Percentiles rank a stretch among this genome's conserved stretches.
phyloP scores from a whole-genome alignment of 2,329 filamentous ascomycete species.

The Aspergillus thermomutatus region DNA sequence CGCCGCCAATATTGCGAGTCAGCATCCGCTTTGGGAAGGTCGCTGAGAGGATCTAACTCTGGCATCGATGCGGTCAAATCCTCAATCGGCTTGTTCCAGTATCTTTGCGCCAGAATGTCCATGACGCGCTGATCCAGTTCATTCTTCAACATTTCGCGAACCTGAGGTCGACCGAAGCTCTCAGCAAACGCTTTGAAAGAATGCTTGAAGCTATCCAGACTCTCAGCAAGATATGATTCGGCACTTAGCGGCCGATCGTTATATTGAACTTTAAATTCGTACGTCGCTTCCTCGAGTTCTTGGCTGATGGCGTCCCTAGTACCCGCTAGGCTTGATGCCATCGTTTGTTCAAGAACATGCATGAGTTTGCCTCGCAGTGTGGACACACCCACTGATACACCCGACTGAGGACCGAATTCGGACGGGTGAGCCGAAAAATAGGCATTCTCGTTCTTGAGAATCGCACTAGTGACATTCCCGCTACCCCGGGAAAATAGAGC shows the following conservation, averaged over 20 bases:
- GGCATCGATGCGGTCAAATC: constrained; percentile 65
- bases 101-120: constrained; percentile 85
- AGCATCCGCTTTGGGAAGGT: constrained; percentile 79
- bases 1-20: constrained; percentile 89
- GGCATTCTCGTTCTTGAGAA: constrained; percentile 80
- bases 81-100: constrained; percentile 96
- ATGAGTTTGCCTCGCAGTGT: constrained; percentile 93
- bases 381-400: constrained; percentile 75
- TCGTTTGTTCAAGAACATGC: constrained; percentile 93
- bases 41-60: constrained; percentile 69
- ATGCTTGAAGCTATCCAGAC: constrained; percentile 93
- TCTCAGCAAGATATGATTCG: constrained; percentile 94
- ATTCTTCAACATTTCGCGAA: constrained; percentile 82
- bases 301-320: constrained; percentile 91
- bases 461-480: constrained; percentile 73
- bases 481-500: constrained; percentile 81
- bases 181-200: constrained; percentile 93
- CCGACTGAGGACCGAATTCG: constrained; percentile 71
- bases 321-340: constrained; percentile 85
- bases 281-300: constrained; percentile 93
- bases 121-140: constrained; percentile 94
- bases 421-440: constrained; percentile 81
- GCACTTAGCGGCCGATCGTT: constrained; percentile 93
- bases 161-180: constrained; percentile 82
- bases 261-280: constrained; percentile 99